Base-by-base conservation (phyloP, 140 eudicot species). In the Oenanthe javanica region DNA sequence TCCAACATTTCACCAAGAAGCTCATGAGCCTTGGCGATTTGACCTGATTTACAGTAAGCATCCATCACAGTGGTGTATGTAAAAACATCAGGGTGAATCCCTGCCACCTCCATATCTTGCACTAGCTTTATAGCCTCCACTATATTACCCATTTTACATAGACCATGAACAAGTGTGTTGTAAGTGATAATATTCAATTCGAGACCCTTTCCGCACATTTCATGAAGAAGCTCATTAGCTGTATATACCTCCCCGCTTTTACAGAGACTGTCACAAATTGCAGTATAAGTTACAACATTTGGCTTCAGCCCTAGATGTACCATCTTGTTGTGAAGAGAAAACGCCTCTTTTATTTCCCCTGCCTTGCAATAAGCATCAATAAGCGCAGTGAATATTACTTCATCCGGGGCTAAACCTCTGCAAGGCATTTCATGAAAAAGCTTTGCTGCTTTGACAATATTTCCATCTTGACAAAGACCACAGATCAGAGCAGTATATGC, bases 61-160 rank as follows among this genome's bases (percentile, higher is more conserved):
- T 96, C 99, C 91, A 96, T 91, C 77, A 93, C 63, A 78, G 98
- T 93, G 40, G 99, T 96, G 82, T 89, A 96, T 36, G 99, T 93
- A 84, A 79, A 83, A 64, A 81, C 77, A 87, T 93, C 98, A 45
- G 98, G 98, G 78, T 43, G 27, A 42, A 93, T 86, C 63, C 91
- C 93, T 18, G 87, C 87, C 67, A 83, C 84, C 79, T 91, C 96
- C 98, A 96, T 90, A 72, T 93, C 99, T 72, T 88, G 89, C 86
- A 89, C 86, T 72, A 96, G 83, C 84, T 88, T 91, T 67, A 83
- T 81, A 21, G 97, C 99, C 61, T 96, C 91, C 45, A 6, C 63
- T 55, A 93, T 83, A 83, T 88, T 86, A 23, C 97, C 98, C 31
- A 81, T 46, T 91, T 89, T 93, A 83, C 99, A 96, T 49, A 93